Evolutionary conservation across 768 basidiomycete species (phyloP).

Genomic region (Psilocybe cyanescens): DNA sequence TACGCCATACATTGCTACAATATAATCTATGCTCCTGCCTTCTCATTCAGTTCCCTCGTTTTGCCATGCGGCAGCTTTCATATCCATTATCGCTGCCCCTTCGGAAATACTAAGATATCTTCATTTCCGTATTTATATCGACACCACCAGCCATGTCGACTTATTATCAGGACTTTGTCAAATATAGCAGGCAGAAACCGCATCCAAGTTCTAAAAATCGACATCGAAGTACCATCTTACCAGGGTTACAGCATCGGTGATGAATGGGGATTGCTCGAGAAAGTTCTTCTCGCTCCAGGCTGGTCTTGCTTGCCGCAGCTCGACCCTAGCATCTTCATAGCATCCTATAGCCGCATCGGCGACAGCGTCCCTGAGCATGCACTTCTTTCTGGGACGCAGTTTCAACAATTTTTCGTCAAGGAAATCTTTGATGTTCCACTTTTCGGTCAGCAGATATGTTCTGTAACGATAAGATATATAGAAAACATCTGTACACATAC

Average conservation of each 20-base stretch:
- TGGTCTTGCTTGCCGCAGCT: background rate
- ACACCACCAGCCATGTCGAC: background rate
- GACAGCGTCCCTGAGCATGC: background rate
- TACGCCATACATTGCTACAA: too few relatives aligned
- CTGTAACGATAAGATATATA: too few relatives aligned
- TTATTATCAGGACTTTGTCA: background rate
- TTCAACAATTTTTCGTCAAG: background rate
- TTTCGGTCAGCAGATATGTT: background rate
- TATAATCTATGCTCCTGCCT: too few relatives aligned
- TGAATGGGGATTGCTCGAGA: slow-evolving; percentile 1
- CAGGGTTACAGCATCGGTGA: background rate
- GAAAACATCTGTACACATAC: too few relatives aligned
- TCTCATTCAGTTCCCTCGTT: too few relatives aligned
- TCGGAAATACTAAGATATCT: background rate
- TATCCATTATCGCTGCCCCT: background rate
- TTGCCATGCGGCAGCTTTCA: background rate
- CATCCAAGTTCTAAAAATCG: background rate
- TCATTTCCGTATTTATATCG: background rate
- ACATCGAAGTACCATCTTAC: background rate
- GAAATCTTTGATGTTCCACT: background rate
- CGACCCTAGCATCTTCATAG: background rate
- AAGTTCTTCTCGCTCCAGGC: background rate
- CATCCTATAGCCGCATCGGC: background rate
- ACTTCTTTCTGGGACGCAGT: background rate
- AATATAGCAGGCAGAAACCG: background rate